Evolutionary conservation across 306 rosid genomes (phyloP), one percentile per base, ranked within the genome.

Genomic region (Prunus padus): DNA sequence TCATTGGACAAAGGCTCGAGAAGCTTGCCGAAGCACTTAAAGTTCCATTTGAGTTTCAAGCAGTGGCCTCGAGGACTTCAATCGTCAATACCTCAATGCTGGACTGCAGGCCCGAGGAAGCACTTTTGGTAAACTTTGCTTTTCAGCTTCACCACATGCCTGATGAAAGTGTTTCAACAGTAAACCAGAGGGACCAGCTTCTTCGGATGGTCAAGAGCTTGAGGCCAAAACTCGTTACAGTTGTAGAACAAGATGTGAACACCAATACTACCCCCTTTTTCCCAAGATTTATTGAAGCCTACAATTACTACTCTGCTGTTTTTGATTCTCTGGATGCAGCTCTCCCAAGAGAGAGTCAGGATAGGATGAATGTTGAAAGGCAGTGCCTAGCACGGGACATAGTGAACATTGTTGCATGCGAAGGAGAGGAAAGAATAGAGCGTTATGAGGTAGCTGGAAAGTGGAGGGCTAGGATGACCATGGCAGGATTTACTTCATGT

Each of bases 91-190:
- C 99, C 50, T 75, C 97, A 14, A 89, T 90, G 97, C 89, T 95
- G 22, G 82, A 80, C 28, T 85, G 88, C 71, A 82, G 56, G 78
- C 92, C 89, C 0, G 97, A 92, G 46, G 97, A 95, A 85, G 97
- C 96, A 69, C 91, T 95, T 47, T 64, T 92, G 11, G 91, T 95
- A 28, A 95, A 95, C 80, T 95, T 92, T 77, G 92, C 97, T 45
- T 95, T 92, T 77, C 96, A 85, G 89, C 99, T 95, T 75, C 99
- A 95, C 81, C 99, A 95, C 88, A 92, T 95, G 97, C 99, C 96
- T 8, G 97, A 95, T 52, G 99, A 95, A 83, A 95, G 97, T 7
- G 99, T 95, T 63, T 92, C 99, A 8, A 92, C 93, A 0, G 89
- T 88, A 15, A 95, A 95, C 50, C 85, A 87, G 66, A 82, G 97